Base-by-base conservation (phyloP, 2,329 filamentous ascomycete genomes). In the Rutstroemia sydowiana region DNA sequence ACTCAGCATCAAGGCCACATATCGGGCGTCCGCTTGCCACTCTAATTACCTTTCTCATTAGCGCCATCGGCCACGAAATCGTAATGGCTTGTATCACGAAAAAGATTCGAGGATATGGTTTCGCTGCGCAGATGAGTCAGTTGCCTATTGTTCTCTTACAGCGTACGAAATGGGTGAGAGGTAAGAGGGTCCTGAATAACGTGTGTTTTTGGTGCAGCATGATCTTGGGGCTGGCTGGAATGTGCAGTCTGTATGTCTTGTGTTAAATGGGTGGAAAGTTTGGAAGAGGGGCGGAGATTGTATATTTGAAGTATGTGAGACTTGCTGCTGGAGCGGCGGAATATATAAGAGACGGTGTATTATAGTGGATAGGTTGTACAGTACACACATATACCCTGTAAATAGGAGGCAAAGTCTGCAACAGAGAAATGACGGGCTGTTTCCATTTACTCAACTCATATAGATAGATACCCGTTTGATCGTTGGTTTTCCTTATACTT, bases 1-100 rank as follows among this genome's bases (percentile, higher is more conserved):
- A 97, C 71, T 85, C 82, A 52, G 90, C 90, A 2, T 87, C 85
- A 11, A 77, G 87, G 9, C 81, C 84, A 11, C 82, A 85, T 60
- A 84, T 95, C 62, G 91, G 88, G 18, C 82, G 84, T 52, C 76
- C 79, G 14, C 75, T 85, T 52, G 91, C 93, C 23, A 97, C 91
- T 23, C 72, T 90, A 55, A 87, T 95, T 60, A 97, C 93, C 0
- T 97, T 98, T 65, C 71, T 97, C 52, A 86, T 97, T 63, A 91
- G 85, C 54, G 88, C 93, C 32, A 66, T 95, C 20, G 90, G 89
- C 14, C 93, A 97, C 66, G 93, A 98, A 70, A 78, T 98, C 52
- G 88, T 98, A 63, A 95, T 98, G 87, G 90, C 87, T 7, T 97
- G 92, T 68, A 97, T 98, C 67, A 96, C 91, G 23, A 92, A 96